Evolutionary conservation across 2,329 filamentous ascomycete species (phyloP), one percentile per base, ranked within the genome.

Genomic region (Aspergillus calidoustus): DNA sequence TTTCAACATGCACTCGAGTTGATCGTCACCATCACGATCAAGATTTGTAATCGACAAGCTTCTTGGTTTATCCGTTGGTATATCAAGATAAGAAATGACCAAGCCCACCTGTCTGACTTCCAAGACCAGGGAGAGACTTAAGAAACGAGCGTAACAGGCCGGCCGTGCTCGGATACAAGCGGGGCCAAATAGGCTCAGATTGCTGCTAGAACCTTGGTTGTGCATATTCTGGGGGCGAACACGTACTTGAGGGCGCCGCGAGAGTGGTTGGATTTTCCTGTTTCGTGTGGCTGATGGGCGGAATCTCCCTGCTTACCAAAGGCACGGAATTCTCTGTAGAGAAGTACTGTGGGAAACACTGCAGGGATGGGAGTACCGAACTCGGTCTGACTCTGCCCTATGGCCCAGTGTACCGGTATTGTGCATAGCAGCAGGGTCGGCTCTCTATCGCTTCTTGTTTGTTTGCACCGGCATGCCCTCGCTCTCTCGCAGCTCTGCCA

Each of bases 401-500:
- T 56, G 11, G 61, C 43, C 50, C 30, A 28, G 25, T 28, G 3
- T 41, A 41, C 34, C 34, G 34, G 34, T 17, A 41, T 5, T 41
- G 34, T 41, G 6, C 15, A 13, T 41, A 15, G 34, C 15, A 41
- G 62, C 49, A 47, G 8, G 25, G 17, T 3, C 9, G 7, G 9
- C 41, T 8, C 15, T 41, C 75, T 74, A 80, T 70, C 76, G 74
- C 65, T 79, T 80, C 69, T 78, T 83, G 55, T 74, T 77, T 44
- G 71, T 68, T 19, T 60, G 52, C 25, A 74, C 74, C 13, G 76
- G 72, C 19, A 77, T 69, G 11, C 74, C 77, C 61, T 82, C 81
- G 17, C 73, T 82, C 55, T 80, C 79, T 54, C 78, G 79, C 43
- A 82, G 64, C 62, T 81, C 79, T n/a, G 84, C 84, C 48, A 88